Conservation (phyloP, 805 yeast species). For the Ogataea trehalophila region DNA sequence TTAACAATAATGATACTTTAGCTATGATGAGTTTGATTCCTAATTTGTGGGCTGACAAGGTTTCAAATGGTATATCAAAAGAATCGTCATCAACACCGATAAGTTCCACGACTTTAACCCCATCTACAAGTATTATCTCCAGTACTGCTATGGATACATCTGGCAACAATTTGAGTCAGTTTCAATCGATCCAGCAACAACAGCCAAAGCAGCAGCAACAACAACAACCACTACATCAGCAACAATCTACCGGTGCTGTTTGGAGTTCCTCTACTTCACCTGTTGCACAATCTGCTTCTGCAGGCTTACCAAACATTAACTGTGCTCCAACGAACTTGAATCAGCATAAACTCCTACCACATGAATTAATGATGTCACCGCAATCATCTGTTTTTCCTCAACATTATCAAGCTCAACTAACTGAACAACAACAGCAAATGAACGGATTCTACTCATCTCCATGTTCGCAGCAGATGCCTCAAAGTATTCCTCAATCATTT, state of each 20-base stretch:
- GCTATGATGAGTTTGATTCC: conserved; percentile 25
- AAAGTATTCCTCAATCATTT: neutral
- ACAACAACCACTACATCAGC: neutral
- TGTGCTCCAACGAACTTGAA: no score
- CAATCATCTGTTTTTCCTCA: neutral
- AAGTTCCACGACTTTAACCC: conserved; percentile 5
- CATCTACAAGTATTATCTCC: conserved; percentile 2
- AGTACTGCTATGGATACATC: conserved; percentile 2
- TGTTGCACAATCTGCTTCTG: no score
- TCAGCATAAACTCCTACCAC: neutral
- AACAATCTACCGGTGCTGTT: neutral
- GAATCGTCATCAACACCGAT: neutral
- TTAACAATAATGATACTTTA: conserved; percentile 4
- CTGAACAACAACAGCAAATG: conserved; percentile 3
- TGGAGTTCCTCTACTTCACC: no score
- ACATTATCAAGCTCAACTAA: neutral
- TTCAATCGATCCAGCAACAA: conserved; percentile 1
- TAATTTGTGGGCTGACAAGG: conserved; percentile 20
- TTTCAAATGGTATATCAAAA: neutral
- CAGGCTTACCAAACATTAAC: no score
- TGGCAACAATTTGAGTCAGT: conserved; percentile 1
- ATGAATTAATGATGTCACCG: neutral
- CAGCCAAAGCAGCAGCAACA: conserved; percentile 1
- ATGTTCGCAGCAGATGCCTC: neutral
- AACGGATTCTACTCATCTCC: neutral